A percentile compares a stretch with the other conserved stretches of the same genome.
phyloP scores from a whole-genome alignment of 768 basidiomycete species.

The Rhodotorula paludigena region DNA sequence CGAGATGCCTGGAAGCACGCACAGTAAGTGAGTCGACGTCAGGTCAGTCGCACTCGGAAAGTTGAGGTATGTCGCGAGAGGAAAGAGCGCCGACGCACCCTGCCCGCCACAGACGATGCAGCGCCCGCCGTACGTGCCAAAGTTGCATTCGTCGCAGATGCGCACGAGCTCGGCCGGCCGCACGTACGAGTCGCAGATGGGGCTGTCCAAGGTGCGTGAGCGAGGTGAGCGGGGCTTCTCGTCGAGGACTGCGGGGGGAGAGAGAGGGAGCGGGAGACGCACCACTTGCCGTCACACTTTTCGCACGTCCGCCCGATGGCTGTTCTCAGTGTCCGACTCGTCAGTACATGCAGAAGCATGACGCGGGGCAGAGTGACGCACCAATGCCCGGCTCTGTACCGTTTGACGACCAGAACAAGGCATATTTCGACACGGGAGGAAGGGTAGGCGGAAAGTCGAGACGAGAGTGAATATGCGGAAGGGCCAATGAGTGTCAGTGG shows the following conservation, averaged over 20 bases:
- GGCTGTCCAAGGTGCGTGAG: constrained; percentile 53
- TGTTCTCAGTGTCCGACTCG: constrained; percentile 45
- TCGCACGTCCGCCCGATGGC: constrained; percentile 97
- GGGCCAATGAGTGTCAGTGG: neutral
- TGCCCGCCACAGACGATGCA: constrained; percentile 97
- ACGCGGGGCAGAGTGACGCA: constrained; percentile 47
- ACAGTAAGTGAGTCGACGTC: too few species aligned
- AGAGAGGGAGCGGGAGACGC: constrained; percentile 43
- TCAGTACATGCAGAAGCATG: rapidly evolving
- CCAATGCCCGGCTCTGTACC: constrained; percentile 79
- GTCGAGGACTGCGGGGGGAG: neutral
- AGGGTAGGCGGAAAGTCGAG: neutral
- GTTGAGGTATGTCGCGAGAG: too few species aligned
- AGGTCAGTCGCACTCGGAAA: too few species aligned
- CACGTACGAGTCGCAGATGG: constrained; percentile 98
- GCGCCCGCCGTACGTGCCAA: constrained; percentile 92
- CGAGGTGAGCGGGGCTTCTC: neutral
- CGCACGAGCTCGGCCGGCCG: constrained; percentile 95
- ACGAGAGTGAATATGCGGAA: neutral
- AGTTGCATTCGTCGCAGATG: constrained; percentile 99
- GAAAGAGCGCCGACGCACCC: constrained; percentile 55
- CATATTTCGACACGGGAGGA: too few species aligned
- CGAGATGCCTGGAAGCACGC: constrained; percentile 78
- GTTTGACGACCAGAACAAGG: too few species aligned
- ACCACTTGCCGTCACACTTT: constrained; percentile 99